Conservation (phyloP, 805 yeast species). For the Yamadazyma tumulicola region DNA sequence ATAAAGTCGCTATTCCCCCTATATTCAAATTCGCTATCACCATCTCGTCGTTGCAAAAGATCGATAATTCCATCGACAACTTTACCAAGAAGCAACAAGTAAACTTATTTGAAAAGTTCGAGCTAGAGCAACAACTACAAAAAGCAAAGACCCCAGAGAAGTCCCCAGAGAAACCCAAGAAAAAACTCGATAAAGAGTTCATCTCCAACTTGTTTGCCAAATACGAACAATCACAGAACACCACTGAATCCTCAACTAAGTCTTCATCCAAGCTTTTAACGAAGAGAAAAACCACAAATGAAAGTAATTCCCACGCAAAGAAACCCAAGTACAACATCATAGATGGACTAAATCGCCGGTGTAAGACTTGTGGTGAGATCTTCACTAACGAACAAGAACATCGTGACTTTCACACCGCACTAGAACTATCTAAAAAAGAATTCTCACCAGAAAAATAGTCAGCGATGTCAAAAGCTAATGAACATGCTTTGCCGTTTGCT, state of each 20-base stretch:
- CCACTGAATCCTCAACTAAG: not conserved
- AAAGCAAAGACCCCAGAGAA: not conserved
- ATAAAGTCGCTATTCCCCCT: slow-evolving; percentile 34
- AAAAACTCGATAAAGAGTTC: slow-evolving; percentile 23
- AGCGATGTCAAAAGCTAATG: slow-evolving; percentile 9
- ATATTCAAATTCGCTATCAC: slow-evolving; percentile 48
- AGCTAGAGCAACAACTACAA: slow-evolving; percentile 3
- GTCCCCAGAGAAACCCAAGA: not conserved
- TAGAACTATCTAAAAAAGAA: slow-evolving; percentile 37
- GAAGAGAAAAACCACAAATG: no score
- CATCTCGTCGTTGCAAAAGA: slow-evolving; percentile 39
- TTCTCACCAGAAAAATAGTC: no score
- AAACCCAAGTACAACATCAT: slow-evolving; percentile 9
- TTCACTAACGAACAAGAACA: slow-evolving; percentile 44
- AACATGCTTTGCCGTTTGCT: slow-evolving; percentile 56
- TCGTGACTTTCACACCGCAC: slow-evolving; percentile 52
- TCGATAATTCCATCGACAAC: slow-evolving; percentile 12
- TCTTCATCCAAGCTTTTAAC: no score
- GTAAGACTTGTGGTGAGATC: slow-evolving; percentile 23
- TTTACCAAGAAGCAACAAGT: slow-evolving; percentile 20
- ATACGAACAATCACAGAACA: slow-evolving; percentile 9
- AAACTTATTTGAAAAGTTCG: slow-evolving; percentile 22
- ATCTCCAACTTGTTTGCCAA: slow-evolving; percentile 25
- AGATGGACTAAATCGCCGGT: slow-evolving; percentile 10
- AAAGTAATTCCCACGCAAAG: no score